Evolutionary conservation across 768 basidiomycete species (phyloP), one percentile per base, ranked within the genome.

Genomic region (Cystobasidium onofrii): DNA sequence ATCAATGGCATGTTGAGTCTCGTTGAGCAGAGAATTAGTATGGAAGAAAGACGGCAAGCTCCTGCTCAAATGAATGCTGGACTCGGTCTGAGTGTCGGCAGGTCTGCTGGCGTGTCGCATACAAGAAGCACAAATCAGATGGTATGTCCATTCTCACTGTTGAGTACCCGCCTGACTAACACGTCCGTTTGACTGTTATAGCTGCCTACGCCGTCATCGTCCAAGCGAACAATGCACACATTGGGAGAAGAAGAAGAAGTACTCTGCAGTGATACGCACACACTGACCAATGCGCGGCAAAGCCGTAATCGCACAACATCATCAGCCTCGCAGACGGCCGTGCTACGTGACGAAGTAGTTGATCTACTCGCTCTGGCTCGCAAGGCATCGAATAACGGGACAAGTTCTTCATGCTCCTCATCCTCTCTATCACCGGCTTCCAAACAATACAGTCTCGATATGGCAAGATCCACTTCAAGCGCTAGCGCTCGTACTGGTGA

Each of bases 1-100:
- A 60, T 71, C 18, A 55, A 34, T 27, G 55, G 55, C 7, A 71
- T 71, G 69, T 25, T 71, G 17, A 36, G 18, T 18, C 52, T 71
- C 7, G 69, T 71, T 36, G 69, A 71, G 6, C 69, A 60, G 31
- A 71, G 55, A 36, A 60, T 71, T 1, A 23, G 18, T n/a, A 23
- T 36, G 12, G 69, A 55, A 7, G 69, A 71, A 41, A 12, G n/a
- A 34, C 31, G 41, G 29, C 52, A 60, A 31, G 55, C 3, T 9
- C 44, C 13, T 4, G 13, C 10, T 9, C 6, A 60, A 20, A 60
- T 7, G 57, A 60, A 4, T 27, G 31, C 57, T 60, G 57, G 33
- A 12, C 29, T 27, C 31, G 57, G 57, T 25, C 15, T 27, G 25
- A 60, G 25, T 27, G 57, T 60, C 23, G 57, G 57, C 25, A 29